These are phyloP conservation scores for Coemansia sp. DNA, from an alignment of 192 early-diverging fungal species.

Conservation along the genomic window DNA sequence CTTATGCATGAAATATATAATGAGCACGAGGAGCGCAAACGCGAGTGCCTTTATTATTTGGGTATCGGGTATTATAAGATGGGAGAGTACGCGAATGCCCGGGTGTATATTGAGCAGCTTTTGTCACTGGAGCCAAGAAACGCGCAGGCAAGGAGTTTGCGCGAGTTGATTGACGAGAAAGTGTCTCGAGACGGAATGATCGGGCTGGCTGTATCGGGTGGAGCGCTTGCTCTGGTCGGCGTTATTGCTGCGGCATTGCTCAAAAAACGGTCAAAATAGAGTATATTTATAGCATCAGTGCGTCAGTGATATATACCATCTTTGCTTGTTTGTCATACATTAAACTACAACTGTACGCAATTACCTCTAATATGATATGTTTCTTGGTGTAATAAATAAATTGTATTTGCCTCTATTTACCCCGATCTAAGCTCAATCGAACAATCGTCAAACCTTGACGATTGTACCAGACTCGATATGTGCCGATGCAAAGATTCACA, in stretches of 20 bases:
- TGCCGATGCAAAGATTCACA: conserved; percentile 10
- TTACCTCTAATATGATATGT: too few species aligned
- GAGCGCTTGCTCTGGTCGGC: conserved; percentile 67
- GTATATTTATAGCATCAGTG: background rate
- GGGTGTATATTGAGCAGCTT: conserved; percentile 79
- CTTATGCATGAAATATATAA: conserved; percentile 83
- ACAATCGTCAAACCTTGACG: conserved; percentile 14
- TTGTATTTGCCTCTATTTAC: too few species aligned
- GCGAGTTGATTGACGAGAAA: conserved; percentile 77
- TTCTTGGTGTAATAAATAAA: too few species aligned
- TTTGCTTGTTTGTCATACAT: too few species aligned
- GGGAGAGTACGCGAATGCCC: conserved; percentile 79
- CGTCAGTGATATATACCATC: too few species aligned
- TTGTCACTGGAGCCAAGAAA: conserved; percentile 82
- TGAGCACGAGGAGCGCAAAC: conserved; percentile 74
- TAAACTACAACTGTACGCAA: too few species aligned
- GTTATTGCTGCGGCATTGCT: conserved; percentile 57
- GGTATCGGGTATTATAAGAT: conserved; percentile 89
- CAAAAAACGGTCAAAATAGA: conserved; percentile 27
- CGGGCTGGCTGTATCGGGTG: conserved; percentile 85
- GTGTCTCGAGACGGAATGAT: conserved; percentile 82
- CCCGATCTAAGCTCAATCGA: conserved; percentile 15
- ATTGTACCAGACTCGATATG: conserved; percentile 17
- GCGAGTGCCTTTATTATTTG: conserved; percentile 95
- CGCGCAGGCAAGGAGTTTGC: conserved; percentile 71